Evolutionary conservation across 176 grass and related monocot species (phyloP).

Genomic region (Typha latifolia): DNA sequence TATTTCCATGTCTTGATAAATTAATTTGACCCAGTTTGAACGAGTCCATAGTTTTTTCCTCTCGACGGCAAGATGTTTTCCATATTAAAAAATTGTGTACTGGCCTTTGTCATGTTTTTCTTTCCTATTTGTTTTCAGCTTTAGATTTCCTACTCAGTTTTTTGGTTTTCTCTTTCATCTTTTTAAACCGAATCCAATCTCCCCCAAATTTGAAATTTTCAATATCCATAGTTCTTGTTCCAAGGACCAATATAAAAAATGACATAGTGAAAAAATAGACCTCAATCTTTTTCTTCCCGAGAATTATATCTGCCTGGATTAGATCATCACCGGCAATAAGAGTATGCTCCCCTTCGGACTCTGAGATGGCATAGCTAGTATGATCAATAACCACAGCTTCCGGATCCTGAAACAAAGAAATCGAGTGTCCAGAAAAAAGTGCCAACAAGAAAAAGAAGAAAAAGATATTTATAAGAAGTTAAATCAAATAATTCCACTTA

Average conservation of each 20-base stretch:
- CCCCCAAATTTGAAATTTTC: no score
- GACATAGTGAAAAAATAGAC: constrained; percentile 16
- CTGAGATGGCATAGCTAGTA: constrained; percentile 62
- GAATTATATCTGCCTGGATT: constrained; percentile 75
- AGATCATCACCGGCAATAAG: constrained; percentile 67
- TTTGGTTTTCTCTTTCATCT: no score
- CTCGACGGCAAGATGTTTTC: no score
- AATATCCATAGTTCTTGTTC: no score
- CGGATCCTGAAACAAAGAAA: constrained; percentile 40
- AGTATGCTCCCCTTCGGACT: constrained; percentile 76
- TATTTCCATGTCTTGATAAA: no score
- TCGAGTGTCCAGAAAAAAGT: neutral
- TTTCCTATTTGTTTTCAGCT: no score
- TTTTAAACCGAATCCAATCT: no score
- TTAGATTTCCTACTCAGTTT: no score
- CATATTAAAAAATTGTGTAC: no score
- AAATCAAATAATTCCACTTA: constrained; percentile 17
- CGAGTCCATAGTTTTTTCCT: no score
- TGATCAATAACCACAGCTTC: constrained; percentile 85
- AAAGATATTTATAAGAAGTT: neutral
- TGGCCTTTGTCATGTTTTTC: no score
- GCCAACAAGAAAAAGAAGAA: neutral
- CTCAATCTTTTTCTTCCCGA: constrained; percentile 69
- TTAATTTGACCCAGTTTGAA: no score
- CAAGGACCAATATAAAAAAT: neutral